Evolutionary conservation across 225 moss, liverwort and hornwort genomes (phyloP).

Genomic region (Bryum argenteum): DNA sequence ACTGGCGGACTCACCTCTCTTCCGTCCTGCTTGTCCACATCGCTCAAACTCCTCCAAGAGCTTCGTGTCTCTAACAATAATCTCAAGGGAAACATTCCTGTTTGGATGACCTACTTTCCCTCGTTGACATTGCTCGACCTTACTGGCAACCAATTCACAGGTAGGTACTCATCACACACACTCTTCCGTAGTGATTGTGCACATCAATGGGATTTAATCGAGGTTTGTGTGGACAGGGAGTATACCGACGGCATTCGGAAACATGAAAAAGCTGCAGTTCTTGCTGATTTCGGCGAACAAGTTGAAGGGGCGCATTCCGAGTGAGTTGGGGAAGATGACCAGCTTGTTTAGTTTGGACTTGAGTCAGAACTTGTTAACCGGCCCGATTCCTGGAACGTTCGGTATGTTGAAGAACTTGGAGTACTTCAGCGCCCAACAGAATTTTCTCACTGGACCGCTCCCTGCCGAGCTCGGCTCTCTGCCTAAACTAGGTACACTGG

Average conservation of each 20-base stretch:
- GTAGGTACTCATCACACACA: not conserved
- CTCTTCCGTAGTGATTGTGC: not conserved
- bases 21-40: conserved; percentile 1
- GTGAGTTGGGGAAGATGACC: not conserved
- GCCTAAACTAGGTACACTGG: not conserved
- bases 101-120: conserved; percentile 6
- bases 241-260: conserved; percentile 10
- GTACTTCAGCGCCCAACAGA: not conserved
- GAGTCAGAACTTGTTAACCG: conserved; percentile 16
- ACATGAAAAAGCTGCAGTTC: conserved; percentile 18
- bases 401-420: conserved; percentile 8
- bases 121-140: not conserved
- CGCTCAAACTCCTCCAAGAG: not conserved
- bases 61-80: not conserved
- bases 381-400: not conserved
- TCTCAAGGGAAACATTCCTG: not conserved
- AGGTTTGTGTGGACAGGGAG: not conserved
- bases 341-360: conserved; percentile 5
- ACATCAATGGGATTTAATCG: not conserved
- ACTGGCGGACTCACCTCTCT: not conserved
- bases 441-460: conserved; percentile 21
- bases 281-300: not conserved
- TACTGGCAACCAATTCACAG: conserved; percentile 15
- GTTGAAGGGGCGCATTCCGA: conserved; percentile 3
- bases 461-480: conserved; percentile 14